A percentile compares a stretch with the other conserved stretches of the same genome.
phyloP scores from a whole-genome alignment of 495 filamentous ascomycete species.

The Cenococcum geophilum region DNA sequence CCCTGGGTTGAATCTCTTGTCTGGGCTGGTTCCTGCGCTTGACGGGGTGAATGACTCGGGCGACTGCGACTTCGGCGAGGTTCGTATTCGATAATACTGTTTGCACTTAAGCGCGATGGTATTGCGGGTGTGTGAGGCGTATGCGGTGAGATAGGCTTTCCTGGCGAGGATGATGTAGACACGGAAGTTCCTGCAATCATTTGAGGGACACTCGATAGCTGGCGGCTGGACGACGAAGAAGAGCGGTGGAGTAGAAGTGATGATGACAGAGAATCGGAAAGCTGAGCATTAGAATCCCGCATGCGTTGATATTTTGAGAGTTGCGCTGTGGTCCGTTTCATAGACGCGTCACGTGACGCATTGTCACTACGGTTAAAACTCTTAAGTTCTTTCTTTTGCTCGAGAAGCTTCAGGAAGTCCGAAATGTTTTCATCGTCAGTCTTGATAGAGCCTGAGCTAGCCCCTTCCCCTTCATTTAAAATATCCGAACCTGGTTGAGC shows the following conservation, averaged over 20 bases:
- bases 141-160: slow-evolving; percentile 87
- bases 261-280: slow-evolving; percentile 84
- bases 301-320: slow-evolving; percentile 74
- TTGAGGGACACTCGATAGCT: slow-evolving; percentile 73
- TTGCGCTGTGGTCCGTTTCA: slow-evolving; percentile 59
- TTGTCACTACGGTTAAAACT: slow-evolving; percentile 54
- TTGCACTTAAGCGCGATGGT: slow-evolving; percentile 83
- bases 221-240: slow-evolving; percentile 75
- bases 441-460: slow-evolving; percentile 71
- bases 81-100: slow-evolving; percentile 72
- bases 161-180: slow-evolving; percentile 79
- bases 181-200: slow-evolving; percentile 79
- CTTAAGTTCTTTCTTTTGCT: slow-evolving; percentile 70
- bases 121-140: slow-evolving; percentile 92
- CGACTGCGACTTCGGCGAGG: slow-evolving; percentile 26
- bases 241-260: slow-evolving; percentile 77
- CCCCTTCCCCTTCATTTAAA: slow-evolving; percentile 59
- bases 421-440: slow-evolving; percentile 88
- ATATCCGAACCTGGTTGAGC: slow-evolving; percentile 82
- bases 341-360: slow-evolving; percentile 51
- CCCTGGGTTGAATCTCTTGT: not conserved
- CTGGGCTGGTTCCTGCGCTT: slow-evolving; percentile 9
- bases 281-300: slow-evolving; percentile 74
- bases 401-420: slow-evolving; percentile 82
- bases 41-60: slow-evolving; percentile 18